Evolutionary conservation across 345 rosid genomes (phyloP).

Genomic region (Salix koriyanagi): DNA sequence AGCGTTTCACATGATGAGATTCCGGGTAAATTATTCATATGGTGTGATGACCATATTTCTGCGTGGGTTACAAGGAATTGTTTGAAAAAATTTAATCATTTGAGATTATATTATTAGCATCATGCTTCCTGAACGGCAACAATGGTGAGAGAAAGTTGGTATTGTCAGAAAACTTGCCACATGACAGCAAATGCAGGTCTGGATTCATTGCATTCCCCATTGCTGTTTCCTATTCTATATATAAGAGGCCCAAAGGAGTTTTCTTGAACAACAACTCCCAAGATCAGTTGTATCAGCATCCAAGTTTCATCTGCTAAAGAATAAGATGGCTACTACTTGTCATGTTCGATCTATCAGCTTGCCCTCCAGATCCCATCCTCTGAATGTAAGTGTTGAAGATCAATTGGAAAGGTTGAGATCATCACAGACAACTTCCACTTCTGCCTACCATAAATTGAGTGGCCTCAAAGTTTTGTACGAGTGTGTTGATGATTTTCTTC

Average conservation of each 20-base stretch:
- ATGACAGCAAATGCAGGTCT: not conserved
- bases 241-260: not conserved
- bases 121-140: not conserved
- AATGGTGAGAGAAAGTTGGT: not conserved
- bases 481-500: slow-evolving; percentile 8
- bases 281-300: not conserved
- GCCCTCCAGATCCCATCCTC: slow-evolving; percentile 31
- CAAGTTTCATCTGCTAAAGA: not conserved
- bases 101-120: not conserved
- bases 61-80: not conserved
- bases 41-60: not conserved
- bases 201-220: not conserved
- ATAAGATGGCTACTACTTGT: slow-evolving; percentile 7
- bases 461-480: slow-evolving; percentile 3
- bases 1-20: not conserved
- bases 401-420: slow-evolving; percentile 20
- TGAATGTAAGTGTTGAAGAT: slow-evolving; percentile 9
- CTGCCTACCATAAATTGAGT: not conserved
- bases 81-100: not conserved
- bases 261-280: not conserved
- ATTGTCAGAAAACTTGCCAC: not conserved
- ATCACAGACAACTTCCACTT: slow-evolving; percentile 16
- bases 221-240: not conserved
- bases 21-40: not conserved
- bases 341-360: slow-evolving; percentile 31